phyloP scores from a whole-genome alignment of 140 eudicot species.

The Flaveria floridana region DNA sequence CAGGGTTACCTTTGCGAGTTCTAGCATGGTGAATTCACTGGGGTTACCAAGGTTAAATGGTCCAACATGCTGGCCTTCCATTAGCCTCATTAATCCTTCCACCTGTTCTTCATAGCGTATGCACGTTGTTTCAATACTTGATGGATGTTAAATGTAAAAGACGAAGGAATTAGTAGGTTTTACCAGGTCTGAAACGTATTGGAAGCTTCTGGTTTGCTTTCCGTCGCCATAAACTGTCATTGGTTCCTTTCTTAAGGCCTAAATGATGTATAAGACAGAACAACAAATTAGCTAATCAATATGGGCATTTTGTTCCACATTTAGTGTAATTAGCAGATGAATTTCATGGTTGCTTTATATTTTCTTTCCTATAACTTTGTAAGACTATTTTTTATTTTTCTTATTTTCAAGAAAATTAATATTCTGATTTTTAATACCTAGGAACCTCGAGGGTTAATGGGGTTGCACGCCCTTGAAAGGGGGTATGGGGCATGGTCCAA shows the following conservation, averaged over 20 bases:
- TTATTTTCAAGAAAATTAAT: too few species aligned
- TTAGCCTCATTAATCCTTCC: slow-evolving; percentile 44
- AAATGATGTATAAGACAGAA: slow-evolving; percentile 11
- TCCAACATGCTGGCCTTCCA: slow-evolving; percentile 47
- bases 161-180: background rate
- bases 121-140: background rate
- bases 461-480: too few species aligned
- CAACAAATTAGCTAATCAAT: background rate
- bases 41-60: slow-evolving; percentile 50
- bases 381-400: too few species aligned
- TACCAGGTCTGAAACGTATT: slow-evolving; percentile 49
- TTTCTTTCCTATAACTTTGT: too few species aligned
- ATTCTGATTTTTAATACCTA: too few species aligned
- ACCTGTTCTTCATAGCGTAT: slow-evolving; percentile 28
- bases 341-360: too few species aligned
- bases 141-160: background rate
- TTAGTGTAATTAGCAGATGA: too few species aligned
- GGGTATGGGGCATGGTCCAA: too few species aligned
- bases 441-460: too few species aligned
- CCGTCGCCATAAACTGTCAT: slow-evolving; percentile 57
- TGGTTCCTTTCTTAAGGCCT: slow-evolving; percentile 54
- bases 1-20: slow-evolving; percentile 43
- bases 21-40: slow-evolving; percentile 48
- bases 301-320: too few species aligned
- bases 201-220: slow-evolving; percentile 50